phyloP scores from a whole-genome alignment of 1,139 yeast genomes.

The Candida neerlandica region DNA sequence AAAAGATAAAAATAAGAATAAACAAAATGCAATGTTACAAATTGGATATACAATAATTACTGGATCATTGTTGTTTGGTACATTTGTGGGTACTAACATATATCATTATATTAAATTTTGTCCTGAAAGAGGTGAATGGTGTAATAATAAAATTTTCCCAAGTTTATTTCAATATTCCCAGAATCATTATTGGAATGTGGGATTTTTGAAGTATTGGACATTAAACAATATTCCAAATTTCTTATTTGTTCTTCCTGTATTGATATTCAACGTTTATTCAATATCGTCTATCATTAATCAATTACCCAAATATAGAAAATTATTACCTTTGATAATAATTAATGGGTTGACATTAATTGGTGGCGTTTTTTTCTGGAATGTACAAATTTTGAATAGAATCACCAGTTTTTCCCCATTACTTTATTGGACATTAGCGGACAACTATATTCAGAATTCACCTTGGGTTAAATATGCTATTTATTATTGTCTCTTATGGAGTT shows the following conservation, averaged over 20 bases:
- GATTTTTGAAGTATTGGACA: constrained; percentile 84
- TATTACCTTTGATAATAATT: constrained; percentile 38
- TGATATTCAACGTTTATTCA: constrained; percentile 38
- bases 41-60: constrained; percentile 42
- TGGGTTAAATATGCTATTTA: constrained; percentile 27
- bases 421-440: constrained; percentile 62
- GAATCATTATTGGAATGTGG: constrained; percentile 78
- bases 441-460: not conserved
- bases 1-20: constrained; percentile 3
- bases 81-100: constrained; percentile 51
- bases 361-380: constrained; percentile 70
- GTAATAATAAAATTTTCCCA: constrained; percentile 50
- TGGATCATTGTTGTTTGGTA: constrained; percentile 55
- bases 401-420: constrained; percentile 75
- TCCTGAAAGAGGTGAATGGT: constrained; percentile 80
- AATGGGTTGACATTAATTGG: constrained; percentile 48
- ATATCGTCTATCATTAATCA: constrained; percentile 34
- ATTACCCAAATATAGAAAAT: constrained; percentile 35
- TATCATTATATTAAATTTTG: constrained; percentile 64
- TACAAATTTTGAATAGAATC: constrained; percentile 81
- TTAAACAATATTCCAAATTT: constrained; percentile 80
- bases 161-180: constrained; percentile 79
- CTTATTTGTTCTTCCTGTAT: constrained; percentile 71
- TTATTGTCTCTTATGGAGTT: constrained; percentile 56
- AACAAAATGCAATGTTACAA: constrained; percentile 11